Evolutionary conservation across 768 basidiomycete genomes (phyloP), one percentile per base, ranked within the genome.

Genomic region (Leucosporidium yakuticum): DNA sequence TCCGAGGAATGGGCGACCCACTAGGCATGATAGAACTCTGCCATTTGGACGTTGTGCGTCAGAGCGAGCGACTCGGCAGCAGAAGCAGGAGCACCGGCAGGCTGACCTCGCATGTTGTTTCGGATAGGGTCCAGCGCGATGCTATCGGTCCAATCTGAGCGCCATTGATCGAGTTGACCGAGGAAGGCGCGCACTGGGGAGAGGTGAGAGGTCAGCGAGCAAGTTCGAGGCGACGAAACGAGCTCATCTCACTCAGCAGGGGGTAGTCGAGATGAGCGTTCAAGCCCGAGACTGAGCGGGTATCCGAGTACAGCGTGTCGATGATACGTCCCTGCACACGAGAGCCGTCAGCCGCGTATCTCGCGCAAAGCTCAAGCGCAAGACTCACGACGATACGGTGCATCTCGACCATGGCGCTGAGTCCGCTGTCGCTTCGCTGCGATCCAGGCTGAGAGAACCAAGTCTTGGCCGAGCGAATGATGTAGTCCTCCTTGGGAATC

Each of bases 211-310:
- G 50, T 51, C 23, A 17, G 5, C 29, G 55, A 31, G 39, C 32
- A 20, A 32, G 15, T 23, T 7, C 1, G 19, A 57, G 32, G 8
- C 21, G 32, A 4, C 0, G 3, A 19, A 6, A 9, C n/a, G 32
- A 23, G 55, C 21, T 29, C 21, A 11, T 11, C 55, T 31, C 21
- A 57, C 81, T 44, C 39, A 44, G 39, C 39, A 44, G 17, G 70
- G 90, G 79, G 79, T 94, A 97, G 76, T 98, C 92, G 69, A 86
- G 87, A 74, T 91, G 85, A 5, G 84, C 82, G 67, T 91, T 88
- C 54, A 98, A 80, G 7, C 94, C 95, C 2, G 90, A 92, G 0
- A 87, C 81, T 14, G 89, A 84, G 53, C 83, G 85, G 15, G 87
- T 70, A 57, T 73, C 72, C 8, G 90, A 88, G 79, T 97, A 95